Conservation (phyloP, 176 grass and related monocot genomes). For the Tillandsia leiboldiana region DNA sequence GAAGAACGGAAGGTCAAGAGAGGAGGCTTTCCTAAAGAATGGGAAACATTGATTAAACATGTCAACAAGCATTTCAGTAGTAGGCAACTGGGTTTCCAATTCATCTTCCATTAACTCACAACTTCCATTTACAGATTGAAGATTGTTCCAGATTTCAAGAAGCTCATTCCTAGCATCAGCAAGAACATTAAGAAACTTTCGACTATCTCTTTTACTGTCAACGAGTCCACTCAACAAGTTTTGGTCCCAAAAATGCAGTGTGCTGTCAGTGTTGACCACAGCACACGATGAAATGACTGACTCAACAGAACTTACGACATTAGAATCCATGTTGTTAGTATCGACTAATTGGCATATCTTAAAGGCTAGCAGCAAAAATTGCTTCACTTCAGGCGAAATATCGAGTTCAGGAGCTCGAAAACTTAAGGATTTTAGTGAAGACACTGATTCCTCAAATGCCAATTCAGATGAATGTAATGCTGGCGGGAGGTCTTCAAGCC, state of each 20-base stretch:
- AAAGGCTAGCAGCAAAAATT: constrained; percentile 53
- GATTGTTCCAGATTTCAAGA: constrained; percentile 50
- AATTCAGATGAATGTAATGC: constrained; percentile 64
- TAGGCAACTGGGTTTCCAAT: constrained; percentile 20
- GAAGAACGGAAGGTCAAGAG: constrained; percentile 33
- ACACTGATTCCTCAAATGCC: constrained; percentile 57
- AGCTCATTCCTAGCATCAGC: constrained; percentile 46
- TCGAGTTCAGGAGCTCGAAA: constrained; percentile 47
- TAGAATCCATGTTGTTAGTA: constrained; percentile 41
- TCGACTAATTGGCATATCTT: constrained; percentile 47
- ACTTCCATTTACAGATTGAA: constrained; percentile 24
- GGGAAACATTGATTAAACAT: constrained; percentile 60
- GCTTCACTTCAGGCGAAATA: constrained; percentile 51
- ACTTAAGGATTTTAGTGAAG: constrained; percentile 50
- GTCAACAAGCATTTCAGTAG: constrained; percentile 35
- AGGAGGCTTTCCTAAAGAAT: constrained; percentile 41
- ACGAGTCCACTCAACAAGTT: constrained; percentile 14
- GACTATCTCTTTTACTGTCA: constrained; percentile 21
- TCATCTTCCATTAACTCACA: constrained; percentile 22
- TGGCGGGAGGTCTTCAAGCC: constrained; percentile 81
- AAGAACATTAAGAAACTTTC: constrained; percentile 29
- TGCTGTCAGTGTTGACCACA: constrained; percentile 27
- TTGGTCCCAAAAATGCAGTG: constrained; percentile 35
- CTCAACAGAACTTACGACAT: constrained; percentile 45
- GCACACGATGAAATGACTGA: constrained; percentile 52